Base-by-base conservation (phyloP, 2,329 filamentous ascomycete species). In the Drechslerella coelobrocha region DNA sequence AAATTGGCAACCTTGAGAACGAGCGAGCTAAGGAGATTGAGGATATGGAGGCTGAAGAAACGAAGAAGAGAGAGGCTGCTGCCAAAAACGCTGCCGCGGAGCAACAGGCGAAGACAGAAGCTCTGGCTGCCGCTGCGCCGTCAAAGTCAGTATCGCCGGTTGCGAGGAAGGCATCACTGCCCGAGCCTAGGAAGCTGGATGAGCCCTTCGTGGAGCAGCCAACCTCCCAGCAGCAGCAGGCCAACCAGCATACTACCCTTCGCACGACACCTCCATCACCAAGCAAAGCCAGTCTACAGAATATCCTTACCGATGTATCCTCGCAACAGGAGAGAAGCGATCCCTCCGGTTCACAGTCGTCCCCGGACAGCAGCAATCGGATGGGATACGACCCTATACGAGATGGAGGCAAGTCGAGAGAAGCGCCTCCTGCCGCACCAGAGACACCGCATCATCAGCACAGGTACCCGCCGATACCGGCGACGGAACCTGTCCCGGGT, bases 1-100 rank as follows among this genome's bases (percentile, higher is more conserved):
- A 69, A 37, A 69, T 69, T 62, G 65, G 65, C 9, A 69, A 69
- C 26, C 21, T 69, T 45, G 65, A 69, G 57, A 69, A 69, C 43
- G 65, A 69, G 37, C 60, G 59, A 27, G 65, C 65, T 7, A 69
- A 57, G 26, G 63, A 69, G 29, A 43, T 61, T 6, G 63, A 69
- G 45, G 65, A 61, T 21, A 62, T 62, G 59, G 65, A 69, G 24
- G 57, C 61, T n/a, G 61, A 54, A 12, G 65, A 69, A 45, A 57
- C 41, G 23, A 56, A 45, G 52, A 53, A 57, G 65, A 31, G 23
- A 3, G 48, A 29, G 23, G 48, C 39, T 37, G 55, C 55, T 1
- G 55, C 43, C 5, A 50, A 41, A 21, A 24, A 47, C 7, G 43
- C 41, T 21, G 43, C 54, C n/a, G 19, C 41, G 8, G 37, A 34